Conservation (phyloP, 2,329 filamentous ascomycete genomes). For the Aspergillus calidoustus region DNA sequence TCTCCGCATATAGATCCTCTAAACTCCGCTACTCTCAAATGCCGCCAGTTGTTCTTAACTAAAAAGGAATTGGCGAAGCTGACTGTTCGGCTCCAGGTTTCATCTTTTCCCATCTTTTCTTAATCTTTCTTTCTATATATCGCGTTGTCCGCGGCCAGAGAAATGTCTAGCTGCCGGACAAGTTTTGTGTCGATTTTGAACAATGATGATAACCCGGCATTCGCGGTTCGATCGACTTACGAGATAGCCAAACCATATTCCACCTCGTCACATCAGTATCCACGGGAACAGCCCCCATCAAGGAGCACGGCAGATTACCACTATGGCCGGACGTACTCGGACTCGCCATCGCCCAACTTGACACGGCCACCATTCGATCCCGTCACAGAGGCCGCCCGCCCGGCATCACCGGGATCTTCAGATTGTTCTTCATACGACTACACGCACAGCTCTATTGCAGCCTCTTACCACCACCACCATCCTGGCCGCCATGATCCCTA, state of each 20-base stretch:
- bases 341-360: constrained; percentile 35
- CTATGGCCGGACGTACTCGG: constrained; percentile 28
- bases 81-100: constrained; percentile 1
- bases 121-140: constrained; percentile 15
- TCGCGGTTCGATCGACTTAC: constrained; percentile 45
- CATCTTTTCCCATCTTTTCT: neutral
- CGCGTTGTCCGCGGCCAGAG: constrained; percentile 10
- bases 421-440: constrained; percentile 42
- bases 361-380: constrained; percentile 30
- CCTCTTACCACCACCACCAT: constrained; percentile 36
- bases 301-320: constrained; percentile 25
- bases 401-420: constrained; percentile 38
- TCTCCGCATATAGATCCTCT: constrained; percentile 7
- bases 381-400: constrained; percentile 31
- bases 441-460: constrained; percentile 25
- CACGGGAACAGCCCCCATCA: constrained; percentile 25
- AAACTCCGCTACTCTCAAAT: neutral
- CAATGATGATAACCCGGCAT: constrained; percentile 53
- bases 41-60: neutral
- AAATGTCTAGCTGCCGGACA: constrained; percentile 40
- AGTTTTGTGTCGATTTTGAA: constrained; percentile 52
- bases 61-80: constrained; percentile 2
- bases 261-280: constrained; percentile 28
- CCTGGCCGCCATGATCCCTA: constrained; percentile 33
- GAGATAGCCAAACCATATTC: constrained; percentile 29